Base-by-base conservation (phyloP, 441 rosid species). In the Pelargonium citronellum region DNA sequence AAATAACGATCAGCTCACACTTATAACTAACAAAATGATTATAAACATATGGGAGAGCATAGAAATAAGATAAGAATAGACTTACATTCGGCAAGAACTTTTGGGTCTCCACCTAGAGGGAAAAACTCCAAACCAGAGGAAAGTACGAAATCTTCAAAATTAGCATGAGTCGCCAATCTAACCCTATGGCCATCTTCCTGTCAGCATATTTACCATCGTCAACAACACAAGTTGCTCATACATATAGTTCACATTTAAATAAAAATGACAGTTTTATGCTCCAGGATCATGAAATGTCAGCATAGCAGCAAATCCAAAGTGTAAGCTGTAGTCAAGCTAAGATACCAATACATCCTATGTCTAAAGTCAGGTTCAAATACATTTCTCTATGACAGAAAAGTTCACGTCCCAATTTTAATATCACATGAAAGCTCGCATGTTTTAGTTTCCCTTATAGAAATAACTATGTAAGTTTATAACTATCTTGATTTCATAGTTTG, bases 141-240 rank as follows among this genome's bases (percentile, higher is more conserved):
- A 80, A 84, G 19, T 13, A 86, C 87, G 70, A 86, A 86, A 58
- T 86, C 90, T 73, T 77, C 78, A 68, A 86, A 86, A 80, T 86
- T 86, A 27, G 79, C 5, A n/a, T 84, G 90, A 73, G 90, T 86
- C 6, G 90, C 90, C 66, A 86, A 70, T 77, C 90, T 84, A 30
- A 86, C 86, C 76, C 90, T 84, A 70, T 86, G 90, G 68, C 87
- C 90, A 77, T 72, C 67, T 78, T 79, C 90, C 90, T 86, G 85
- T 80, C 80, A 12, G 37, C 20, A 78, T 53, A 69, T 64, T 20
- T 8, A 20, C 34, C 13, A 62, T 15, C 16, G 9, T 37, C 72
- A 65, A 68, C 60, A 64, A 67, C 66, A 34, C 7, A 66, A 61
- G 39, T 19, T 43, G 55, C 15, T 67, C 39, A 24, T 60, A 10